Conservation (phyloP, 1,284 basidiomycete species). For the Ceratobasidium sp. region DNA sequence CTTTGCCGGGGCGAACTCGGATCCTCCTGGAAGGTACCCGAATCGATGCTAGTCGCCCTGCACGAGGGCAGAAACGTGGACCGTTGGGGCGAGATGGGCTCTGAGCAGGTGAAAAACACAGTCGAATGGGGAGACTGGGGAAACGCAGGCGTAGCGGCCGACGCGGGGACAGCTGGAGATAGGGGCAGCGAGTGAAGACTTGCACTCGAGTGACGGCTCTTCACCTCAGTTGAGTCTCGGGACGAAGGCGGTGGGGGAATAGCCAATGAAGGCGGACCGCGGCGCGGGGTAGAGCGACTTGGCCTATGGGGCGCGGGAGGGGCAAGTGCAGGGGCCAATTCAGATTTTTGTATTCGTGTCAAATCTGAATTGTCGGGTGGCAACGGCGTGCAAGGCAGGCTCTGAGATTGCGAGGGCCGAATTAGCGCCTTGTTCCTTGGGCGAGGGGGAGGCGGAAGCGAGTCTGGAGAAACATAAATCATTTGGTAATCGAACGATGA, state of each 20-base stretch:
- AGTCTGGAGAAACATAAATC: background rate
- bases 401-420: conserved; percentile 1
- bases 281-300: too few relatives aligned
- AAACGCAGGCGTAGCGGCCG: background rate
- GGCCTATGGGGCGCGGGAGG: background rate
- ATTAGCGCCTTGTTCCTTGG: conserved; percentile 31
- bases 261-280: too few relatives aligned
- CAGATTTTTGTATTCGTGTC: conserved; percentile 1
- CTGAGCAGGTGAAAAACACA: background rate
- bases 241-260: too few relatives aligned
- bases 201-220: too few relatives aligned
- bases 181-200: conserved; percentile 2
- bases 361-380: conserved; percentile 8
- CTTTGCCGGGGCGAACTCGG: background rate
- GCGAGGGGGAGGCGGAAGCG: conserved; percentile 32
- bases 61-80: conserved; percentile 32
- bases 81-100: conserved; percentile 7
- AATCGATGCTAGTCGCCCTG: conserved; percentile 1
- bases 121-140: conserved; percentile 30
- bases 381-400: background rate
- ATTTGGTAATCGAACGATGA: background rate
- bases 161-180: background rate
- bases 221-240: too few relatives aligned
- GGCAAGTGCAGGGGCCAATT: background rate
- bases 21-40: conserved; percentile 1